Evolutionary conservation across 2,329 filamentous ascomycete genomes (phyloP).

Genomic region (Davidsoniella virescens): DNA sequence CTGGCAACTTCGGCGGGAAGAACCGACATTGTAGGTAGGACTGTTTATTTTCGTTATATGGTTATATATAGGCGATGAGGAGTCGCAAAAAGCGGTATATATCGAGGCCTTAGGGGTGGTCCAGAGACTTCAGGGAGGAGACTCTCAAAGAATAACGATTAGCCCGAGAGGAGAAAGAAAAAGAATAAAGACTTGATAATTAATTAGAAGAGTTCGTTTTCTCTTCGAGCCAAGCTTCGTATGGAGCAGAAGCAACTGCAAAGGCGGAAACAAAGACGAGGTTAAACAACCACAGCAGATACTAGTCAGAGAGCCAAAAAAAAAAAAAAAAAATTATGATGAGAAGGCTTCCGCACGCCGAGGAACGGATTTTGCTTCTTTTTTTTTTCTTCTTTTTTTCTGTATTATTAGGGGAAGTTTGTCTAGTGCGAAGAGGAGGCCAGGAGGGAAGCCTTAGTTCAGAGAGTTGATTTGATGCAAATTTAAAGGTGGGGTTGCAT

Average conservation of each 20-base stretch:
- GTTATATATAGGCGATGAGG: not conserved
- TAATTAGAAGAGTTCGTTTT: not conserved
- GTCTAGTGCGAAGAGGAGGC: not conserved
- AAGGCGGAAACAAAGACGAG: not conserved
- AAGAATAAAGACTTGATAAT: conserved; percentile 2
- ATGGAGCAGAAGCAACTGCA: not conserved
- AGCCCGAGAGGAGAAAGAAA: not conserved
- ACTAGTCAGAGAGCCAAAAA: not conserved
- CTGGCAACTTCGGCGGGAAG: conserved; percentile 70
- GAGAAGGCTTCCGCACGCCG: conserved; percentile 7
- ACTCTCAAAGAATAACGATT: not conserved
- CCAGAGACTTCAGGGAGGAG: not conserved
- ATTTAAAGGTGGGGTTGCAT: conserved; percentile 13
- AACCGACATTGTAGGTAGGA: conserved; percentile 53
- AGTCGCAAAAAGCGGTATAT: not conserved
- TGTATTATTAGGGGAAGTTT: too few species aligned
- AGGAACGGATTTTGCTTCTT: conserved; percentile 7
- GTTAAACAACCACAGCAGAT: not conserved
- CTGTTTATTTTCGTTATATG: not conserved
- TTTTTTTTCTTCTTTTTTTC: conserved; percentile 4
- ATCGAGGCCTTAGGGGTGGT: not conserved
- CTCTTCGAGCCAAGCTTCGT: too few species aligned
- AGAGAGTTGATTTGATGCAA: conserved; percentile 2
- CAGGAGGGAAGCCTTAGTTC: not conserved
- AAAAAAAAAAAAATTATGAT: too few species aligned